These are phyloP conservation scores for Gossypium trilobum DNA, from an alignment of 441 rosid species.

Conservation along the genomic window DNA sequence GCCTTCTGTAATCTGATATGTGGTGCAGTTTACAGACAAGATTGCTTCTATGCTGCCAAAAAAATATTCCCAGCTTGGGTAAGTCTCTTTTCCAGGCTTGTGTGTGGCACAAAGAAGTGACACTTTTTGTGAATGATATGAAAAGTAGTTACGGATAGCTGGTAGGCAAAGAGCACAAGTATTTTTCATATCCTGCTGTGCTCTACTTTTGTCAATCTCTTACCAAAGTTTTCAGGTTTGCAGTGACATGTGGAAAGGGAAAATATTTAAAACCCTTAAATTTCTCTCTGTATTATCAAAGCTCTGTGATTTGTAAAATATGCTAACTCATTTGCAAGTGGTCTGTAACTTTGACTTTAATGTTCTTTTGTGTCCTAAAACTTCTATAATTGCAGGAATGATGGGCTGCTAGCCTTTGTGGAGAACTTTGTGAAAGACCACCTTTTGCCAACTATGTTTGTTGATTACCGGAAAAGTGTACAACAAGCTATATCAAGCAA, in stretches of 20 bases:
- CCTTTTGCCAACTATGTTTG: conserved; percentile 89
- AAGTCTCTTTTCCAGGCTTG: conserved; percentile 28
- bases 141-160: neutral
- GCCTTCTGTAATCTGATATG: conserved; percentile 24
- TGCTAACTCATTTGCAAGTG: neutral
- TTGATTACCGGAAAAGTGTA: conserved; percentile 93
- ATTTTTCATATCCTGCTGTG: neutral
- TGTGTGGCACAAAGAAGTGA: neutral
- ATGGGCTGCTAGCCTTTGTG: conserved; percentile 88
- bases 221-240: neutral
- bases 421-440: conserved; percentile 98
- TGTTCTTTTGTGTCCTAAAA: neutral
- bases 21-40: conserved; percentile 85
- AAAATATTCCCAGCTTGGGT: conserved; percentile 87
- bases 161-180: neutral
- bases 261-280: neutral
- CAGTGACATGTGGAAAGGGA: neutral
- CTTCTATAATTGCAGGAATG: conserved; percentile 55
- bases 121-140: neutral
- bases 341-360: conserved; percentile 9
- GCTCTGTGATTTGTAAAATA: conserved; percentile 1
- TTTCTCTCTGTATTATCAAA: conserved; percentile 4
- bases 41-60: conserved; percentile 71
- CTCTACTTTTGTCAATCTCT: neutral
- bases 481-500: conserved; percentile 98